Evolutionary conservation across 2,329 filamentous ascomycete species (phyloP), one percentile per base, ranked within the genome.

Genomic region (Fusarium camptoceras): DNA sequence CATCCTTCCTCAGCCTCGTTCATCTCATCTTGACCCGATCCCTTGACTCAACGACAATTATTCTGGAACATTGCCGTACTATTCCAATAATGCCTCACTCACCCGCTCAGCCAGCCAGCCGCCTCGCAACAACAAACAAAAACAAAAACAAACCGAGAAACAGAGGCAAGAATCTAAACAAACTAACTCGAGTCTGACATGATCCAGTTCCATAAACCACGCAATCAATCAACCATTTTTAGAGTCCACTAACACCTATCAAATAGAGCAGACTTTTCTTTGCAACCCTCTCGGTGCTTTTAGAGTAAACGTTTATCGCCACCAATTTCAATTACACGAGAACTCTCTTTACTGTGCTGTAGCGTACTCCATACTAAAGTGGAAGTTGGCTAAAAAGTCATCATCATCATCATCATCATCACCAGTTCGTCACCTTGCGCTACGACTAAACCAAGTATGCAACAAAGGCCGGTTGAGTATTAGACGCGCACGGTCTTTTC

Each of bases 341-440:
- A 44, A 55, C 18, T 37, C n/a, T 27, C 18, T 27, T 14, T 20
- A n/a, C 14, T 25, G 22, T 44, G 30, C 28, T 55, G 25, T 48
- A 31, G 30, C 49, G 41, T 37, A 42, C 24, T 42, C n/a, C 18
- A 53, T 28, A 30, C 16, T 34, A 25, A 24, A 16, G 24, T 25
- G 30, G 22, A 53, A 41, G 31, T 41, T 53, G 18, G 37, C 25
- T 30, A 31, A 9, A 48, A 16, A 5, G 31, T 34, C 5, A 12
- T 43, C 20, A 11, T 43, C 20, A 43, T 43, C 41, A 24, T 43
- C 20, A 28, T 30, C 30, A 22, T 44, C 53, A 59, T 71, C 67
- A 71, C 25, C 43, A 51, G 43, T 31, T 48, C 68, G 67, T 71
- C 68, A 71, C 59, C 44, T 34, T 54, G 49, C 68, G 37, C 54